A percentile compares a stretch with the other conserved stretches of the same genome.
Conservation (phyloP, 2,329 filamentous ascomycete genomes). For the Hysterium pulicare region DNA sequence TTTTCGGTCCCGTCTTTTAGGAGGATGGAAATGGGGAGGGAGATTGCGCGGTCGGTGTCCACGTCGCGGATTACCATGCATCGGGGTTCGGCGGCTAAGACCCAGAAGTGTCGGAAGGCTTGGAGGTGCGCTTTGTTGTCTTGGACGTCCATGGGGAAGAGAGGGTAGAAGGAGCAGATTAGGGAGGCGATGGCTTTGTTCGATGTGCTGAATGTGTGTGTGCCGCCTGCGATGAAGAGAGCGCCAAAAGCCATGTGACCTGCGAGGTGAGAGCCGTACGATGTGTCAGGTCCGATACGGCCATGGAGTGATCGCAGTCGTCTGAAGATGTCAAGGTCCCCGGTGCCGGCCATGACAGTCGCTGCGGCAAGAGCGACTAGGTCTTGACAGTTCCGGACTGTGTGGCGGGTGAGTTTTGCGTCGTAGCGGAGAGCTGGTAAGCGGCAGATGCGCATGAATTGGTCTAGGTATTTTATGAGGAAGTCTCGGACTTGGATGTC, state of each 20-base stretch:
- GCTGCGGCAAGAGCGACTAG: conserved; percentile 76
- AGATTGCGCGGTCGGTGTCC: conserved; percentile 75
- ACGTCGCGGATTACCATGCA: conserved; percentile 87
- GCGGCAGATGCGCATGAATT: conserved; percentile 74
- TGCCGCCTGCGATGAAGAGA: conserved; percentile 88
- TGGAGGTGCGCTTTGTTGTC: conserved; percentile 95
- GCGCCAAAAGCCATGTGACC: conserved; percentile 88
- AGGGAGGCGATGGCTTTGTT: conserved; percentile 82
- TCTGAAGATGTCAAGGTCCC: conserved; percentile 80
- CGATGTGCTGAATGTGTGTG: conserved; percentile 84
- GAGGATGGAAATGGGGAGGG: conserved; percentile 66
- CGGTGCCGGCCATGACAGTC: conserved; percentile 93
- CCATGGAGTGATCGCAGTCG: conserved; percentile 85
- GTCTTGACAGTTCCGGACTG: conserved; percentile 88
- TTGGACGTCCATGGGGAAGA: conserved; percentile 83
- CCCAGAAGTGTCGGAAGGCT: conserved; percentile 96
- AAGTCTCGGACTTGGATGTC: conserved; percentile 72
- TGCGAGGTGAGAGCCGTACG: conserved; percentile 91
- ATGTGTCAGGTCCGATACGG: conserved; percentile 74
- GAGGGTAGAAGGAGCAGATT: conserved; percentile 87
- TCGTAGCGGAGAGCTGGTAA: conserved; percentile 69
- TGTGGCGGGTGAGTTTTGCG: conserved; percentile 75
- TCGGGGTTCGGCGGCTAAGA: conserved; percentile 82
- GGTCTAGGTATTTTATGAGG: conserved; percentile 77
- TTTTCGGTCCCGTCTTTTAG: conserved; percentile 46